phyloP scores from a whole-genome alignment of 805 yeast species.

The Metschnikowia aberdeeniae region DNA sequence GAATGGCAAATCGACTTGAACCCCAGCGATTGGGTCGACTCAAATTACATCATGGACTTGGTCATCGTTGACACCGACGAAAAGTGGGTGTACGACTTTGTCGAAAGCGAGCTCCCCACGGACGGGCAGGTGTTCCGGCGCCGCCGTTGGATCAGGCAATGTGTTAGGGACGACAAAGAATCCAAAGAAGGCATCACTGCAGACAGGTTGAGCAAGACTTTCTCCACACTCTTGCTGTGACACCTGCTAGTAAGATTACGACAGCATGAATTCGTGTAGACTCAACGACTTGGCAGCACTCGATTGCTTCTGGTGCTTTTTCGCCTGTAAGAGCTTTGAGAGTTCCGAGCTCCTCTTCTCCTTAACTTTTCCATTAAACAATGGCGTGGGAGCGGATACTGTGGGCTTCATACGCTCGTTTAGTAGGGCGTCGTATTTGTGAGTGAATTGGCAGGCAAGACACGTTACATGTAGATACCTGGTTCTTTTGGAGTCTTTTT shows the following conservation, averaged over 20 bases:
- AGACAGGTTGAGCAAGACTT: conserved; percentile 13
- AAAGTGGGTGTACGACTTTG: conserved; percentile 80
- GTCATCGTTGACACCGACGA: conserved; percentile 66
- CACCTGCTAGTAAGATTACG: background rate
- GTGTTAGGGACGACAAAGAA: conserved; percentile 19
- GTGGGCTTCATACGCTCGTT: conserved; percentile 6
- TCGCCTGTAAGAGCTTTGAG: conserved; percentile 40
- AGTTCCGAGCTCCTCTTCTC: conserved; percentile 44
- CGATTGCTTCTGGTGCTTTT: conserved; percentile 26
- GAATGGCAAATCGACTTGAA: conserved; percentile 67
- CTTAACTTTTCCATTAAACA: conserved; percentile 32
- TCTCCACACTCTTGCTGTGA: conserved; percentile 12
- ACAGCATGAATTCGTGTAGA: conserved; percentile 47
- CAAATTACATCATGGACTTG: conserved; percentile 45
- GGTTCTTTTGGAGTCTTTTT: background rate
- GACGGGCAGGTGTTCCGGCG: conserved; percentile 47
- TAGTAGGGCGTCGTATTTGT: conserved; percentile 10
- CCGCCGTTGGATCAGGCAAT: conserved; percentile 61
- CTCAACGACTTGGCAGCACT: conserved; percentile 33
- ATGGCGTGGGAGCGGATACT: no score
- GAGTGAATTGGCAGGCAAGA: conserved; percentile 18
- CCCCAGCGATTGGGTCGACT: conserved; percentile 60
- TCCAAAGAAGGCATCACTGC: conserved; percentile 6
- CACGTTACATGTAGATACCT: conserved; percentile 17
- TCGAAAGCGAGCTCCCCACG: conserved; percentile 16